phyloP scores from a whole-genome alignment of 768 basidiomycete species.

The Amanita subjunquillea region DNA sequence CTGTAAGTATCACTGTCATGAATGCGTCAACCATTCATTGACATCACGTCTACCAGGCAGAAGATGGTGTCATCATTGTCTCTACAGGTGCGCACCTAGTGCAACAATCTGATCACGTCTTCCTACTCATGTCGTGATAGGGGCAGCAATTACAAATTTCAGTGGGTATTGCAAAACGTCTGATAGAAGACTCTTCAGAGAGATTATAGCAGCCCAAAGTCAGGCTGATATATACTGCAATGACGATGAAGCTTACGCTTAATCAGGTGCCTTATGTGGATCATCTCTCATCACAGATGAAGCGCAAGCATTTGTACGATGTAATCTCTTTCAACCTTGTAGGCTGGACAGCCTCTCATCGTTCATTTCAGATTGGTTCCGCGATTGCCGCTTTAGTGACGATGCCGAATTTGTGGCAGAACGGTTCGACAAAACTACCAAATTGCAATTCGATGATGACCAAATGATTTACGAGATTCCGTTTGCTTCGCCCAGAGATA shows the following conservation, averaged over 20 bases:
- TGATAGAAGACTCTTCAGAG: not conserved
- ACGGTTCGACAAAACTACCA: constrained; percentile 32
- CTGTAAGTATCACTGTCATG: not conserved
- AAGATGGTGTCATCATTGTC: not conserved
- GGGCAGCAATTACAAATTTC: constrained; percentile 1
- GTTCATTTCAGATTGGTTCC: constrained; percentile 19
- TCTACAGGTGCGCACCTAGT: not conserved
- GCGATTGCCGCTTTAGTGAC: constrained; percentile 23
- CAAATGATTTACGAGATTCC: constrained; percentile 26
- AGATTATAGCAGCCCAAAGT: constrained; percentile 5
- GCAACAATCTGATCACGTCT: not conserved
- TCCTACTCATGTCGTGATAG: not conserved
- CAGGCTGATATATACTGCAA: not conserved
- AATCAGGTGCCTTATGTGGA: not conserved
- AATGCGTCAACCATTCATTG: not conserved
- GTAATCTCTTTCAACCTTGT: not conserved
- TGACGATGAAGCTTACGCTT: not conserved
- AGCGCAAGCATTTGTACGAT: not conserved
- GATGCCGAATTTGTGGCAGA: constrained; percentile 26
- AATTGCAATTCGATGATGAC: constrained; percentile 25
- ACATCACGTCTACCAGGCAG: not conserved
- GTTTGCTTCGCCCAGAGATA: constrained; percentile 29
- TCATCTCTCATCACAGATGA: constrained; percentile 5
- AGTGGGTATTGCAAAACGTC: constrained; percentile 2
- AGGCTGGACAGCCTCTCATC: not conserved